Percentiles rank a stretch among this genome's conserved stretches.
Evolutionary conservation across 2,329 filamentous ascomycete species (phyloP).

Genomic region (Arachnomyces sp.): DNA sequence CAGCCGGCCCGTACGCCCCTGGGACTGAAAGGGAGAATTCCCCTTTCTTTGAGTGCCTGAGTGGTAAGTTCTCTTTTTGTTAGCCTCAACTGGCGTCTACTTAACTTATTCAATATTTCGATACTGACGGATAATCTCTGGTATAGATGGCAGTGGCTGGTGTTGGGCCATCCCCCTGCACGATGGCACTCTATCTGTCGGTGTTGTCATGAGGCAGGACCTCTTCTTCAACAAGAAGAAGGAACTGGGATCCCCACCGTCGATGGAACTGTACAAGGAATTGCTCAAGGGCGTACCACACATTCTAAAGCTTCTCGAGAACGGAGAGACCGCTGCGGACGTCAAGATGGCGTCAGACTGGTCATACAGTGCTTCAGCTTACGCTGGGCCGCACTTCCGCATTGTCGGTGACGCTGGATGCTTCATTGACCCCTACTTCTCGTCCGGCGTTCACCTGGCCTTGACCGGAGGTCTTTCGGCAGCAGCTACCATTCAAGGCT

Average conservation of each 20-base stretch:
- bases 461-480: conserved; percentile 38
- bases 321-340: conserved; percentile 26
- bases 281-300: conserved; percentile 23
- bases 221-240: conserved; percentile 29
- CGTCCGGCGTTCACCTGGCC: conserved; percentile 42
- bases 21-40: conserved; percentile 29
- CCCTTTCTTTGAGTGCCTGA: conserved; percentile 40
- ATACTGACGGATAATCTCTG: too few species aligned
- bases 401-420: conserved; percentile 41
- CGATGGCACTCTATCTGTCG: conserved; percentile 38
- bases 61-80: conserved; percentile 18
- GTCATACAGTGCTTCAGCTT: conserved; percentile 40
- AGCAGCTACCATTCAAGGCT: conserved; percentile 36
- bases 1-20: conserved; percentile 22
- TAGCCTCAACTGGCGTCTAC: too few species aligned
- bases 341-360: conserved; percentile 40
- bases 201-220: conserved; percentile 37
- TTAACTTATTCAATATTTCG: too few species aligned
- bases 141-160: conserved; percentile 42
- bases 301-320: conserved; percentile 23
- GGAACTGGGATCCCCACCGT: conserved; percentile 12
- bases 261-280: conserved; percentile 27
- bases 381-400: conserved; percentile 34
- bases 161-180: conserved; percentile 45
- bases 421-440: conserved; percentile 45